Evolutionary conservation across 768 basidiomycete genomes (phyloP), one percentile per base, ranked within the genome.

Genomic region (Dendrothele bispora): DNA sequence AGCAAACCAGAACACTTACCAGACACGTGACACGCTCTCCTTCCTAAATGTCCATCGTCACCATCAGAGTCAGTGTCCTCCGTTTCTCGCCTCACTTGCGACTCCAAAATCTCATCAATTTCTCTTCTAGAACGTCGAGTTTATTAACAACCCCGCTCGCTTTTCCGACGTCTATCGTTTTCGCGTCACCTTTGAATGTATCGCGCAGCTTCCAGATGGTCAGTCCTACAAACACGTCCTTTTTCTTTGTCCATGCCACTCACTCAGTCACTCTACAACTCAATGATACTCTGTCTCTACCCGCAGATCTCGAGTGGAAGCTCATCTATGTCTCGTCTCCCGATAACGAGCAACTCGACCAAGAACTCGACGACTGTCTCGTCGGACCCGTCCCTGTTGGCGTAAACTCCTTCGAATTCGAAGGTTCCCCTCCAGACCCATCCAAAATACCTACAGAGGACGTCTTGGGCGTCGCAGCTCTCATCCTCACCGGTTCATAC

Each of bases 381-480:
- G 97, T 99, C 26, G 97, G 97, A 2, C 97, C 97, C 3, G 90
- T 99, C 21, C 97, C 97, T 12, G 77, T 86, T n/a, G 97, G 97
- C 43, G 82, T 98, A 59, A 98, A 98, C 72, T 88, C 93, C 2
- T 99, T 99, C 64, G 94, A 95, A 61, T 99, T 99, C 69, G 87
- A 91, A 64, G 91, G 91, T 17, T 78, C 82, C 8, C 74, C 95
- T 0, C 95, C 95, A 0, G 79, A 87, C 47, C 89, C 92, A 8
- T 71, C 82, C 25, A 86, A 84, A 57, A 94, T 98, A 55, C 95
- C 94, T 2, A 60, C 80, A 26, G 85, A 91, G 52, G 95, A 98
- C 61, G 91, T 95, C 26, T 78, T 99, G 11, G 97, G 97, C 38
- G 95, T 99, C 15, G 91, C 95, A 2, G 97, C 95, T 5, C 86